These are phyloP conservation scores for Cystobasidium tubakii DNA, from an alignment of 768 basidiomycete genomes.

Conservation along the genomic window DNA sequence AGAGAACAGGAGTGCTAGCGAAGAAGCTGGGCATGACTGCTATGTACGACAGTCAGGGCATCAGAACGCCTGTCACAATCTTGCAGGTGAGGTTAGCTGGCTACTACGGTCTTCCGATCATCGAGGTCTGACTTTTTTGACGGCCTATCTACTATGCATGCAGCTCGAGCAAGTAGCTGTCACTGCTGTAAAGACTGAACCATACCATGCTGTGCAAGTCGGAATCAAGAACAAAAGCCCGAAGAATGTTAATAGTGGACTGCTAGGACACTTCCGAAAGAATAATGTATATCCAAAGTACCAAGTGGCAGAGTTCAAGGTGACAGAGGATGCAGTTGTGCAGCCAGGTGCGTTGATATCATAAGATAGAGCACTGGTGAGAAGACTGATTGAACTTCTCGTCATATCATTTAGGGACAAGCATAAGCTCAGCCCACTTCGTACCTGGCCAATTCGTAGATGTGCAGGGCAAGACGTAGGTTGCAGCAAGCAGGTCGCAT, in stretches of 20 bases:
- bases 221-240: slow-evolving; percentile 69
- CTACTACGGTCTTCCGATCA: slow-evolving; percentile 1
- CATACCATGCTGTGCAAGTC: slow-evolving; percentile 67
- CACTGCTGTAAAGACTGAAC: slow-evolving; percentile 39
- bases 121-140: not conserved
- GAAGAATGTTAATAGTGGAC: slow-evolving; percentile 61
- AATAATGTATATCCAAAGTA: slow-evolving; percentile 76
- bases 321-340: slow-evolving; percentile 80
- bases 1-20: slow-evolving; percentile 82
- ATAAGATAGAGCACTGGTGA: too few relatives aligned
- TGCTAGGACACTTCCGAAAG: slow-evolving; percentile 83
- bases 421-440: slow-evolving; percentile 83
- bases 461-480: slow-evolving; percentile 81
- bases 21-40: slow-evolving; percentile 93
- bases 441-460: slow-evolving; percentile 96
- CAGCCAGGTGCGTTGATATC: slow-evolving; percentile 64
- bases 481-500: slow-evolving; percentile 40
- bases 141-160: not conserved
- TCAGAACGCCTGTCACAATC: slow-evolving; percentile 81
- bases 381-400: too few relatives aligned
- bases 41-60: slow-evolving; percentile 85
- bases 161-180: slow-evolving; percentile 52
- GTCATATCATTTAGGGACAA: slow-evolving; percentile 78
- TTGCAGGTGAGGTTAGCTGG: slow-evolving; percentile 69
- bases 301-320: slow-evolving; percentile 77